Percentiles rank a stretch among this genome's conserved stretches.
Evolutionary conservation across 352 stramenopile genomes (phyloP).

Genomic region (Phytophthora cryptogea): DNA sequence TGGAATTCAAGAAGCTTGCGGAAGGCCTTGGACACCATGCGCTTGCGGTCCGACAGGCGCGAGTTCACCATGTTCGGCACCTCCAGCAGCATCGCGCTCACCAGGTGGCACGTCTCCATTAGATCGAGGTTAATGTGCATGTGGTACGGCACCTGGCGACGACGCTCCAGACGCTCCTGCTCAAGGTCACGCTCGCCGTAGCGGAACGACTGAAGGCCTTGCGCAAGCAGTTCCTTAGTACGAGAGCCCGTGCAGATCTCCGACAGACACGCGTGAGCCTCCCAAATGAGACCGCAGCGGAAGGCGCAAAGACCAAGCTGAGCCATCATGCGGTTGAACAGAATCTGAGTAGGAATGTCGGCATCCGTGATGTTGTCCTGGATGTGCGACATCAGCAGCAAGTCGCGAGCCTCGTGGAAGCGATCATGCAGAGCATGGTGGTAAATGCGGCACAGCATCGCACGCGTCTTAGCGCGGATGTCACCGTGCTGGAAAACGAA

Average conservation of each 20-base stretch:
- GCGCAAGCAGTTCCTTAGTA: conserved; percentile 97
- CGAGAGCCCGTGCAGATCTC: conserved; percentile 95
- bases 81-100: conserved; percentile 98
- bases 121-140: conserved; percentile 99
- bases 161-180: conserved; percentile 97
- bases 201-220: conserved; percentile 93
- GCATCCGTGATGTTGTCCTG: conserved; percentile 95
- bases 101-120: conserved; percentile 97
- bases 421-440: conserved; percentile 98
- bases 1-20: conserved; percentile 92
- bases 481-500: conserved; percentile 95
- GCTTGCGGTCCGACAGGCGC: conserved; percentile 77
- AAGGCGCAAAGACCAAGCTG: conserved; percentile 97
- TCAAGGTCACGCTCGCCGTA: conserved; percentile 95
- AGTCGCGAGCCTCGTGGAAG: conserved; percentile 98
- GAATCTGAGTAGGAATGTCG: conserved; percentile 96
- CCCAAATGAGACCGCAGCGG: conserved; percentile 94
- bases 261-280: conserved; percentile 96
- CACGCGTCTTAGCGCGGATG: conserved; percentile 93
- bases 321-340: conserved; percentile 97
- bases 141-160: conserved; percentile 98
- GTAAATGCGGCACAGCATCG: conserved; percentile 99
- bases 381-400: conserved; percentile 98
- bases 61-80: conserved; percentile 97
- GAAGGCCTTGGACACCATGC: conserved; percentile 95